These are phyloP conservation scores for Phoma sp. DNA, from an alignment of 2,329 filamentous ascomycete genomes.

Conservation along the genomic window DNA sequence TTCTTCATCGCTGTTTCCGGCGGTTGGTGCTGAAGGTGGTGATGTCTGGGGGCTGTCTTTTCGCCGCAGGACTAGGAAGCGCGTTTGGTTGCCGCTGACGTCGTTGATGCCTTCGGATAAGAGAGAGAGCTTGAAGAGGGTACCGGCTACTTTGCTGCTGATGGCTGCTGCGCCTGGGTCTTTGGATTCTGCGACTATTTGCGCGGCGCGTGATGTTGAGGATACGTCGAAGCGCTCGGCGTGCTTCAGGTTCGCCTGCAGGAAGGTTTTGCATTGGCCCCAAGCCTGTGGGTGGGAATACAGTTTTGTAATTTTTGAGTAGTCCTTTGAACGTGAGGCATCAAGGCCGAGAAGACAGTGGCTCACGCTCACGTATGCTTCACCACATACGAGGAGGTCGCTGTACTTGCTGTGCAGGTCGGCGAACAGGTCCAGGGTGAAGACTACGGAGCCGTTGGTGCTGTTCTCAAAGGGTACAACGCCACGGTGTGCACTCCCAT, in stretches of 20 bases:
- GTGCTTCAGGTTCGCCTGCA: constrained; percentile 72
- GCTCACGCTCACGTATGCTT: constrained; percentile 86
- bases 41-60: constrained; percentile 4
- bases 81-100: constrained; percentile 75
- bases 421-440: constrained; percentile 87
- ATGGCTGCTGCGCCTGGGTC: constrained; percentile 76
- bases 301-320: constrained; percentile 73
- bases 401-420: constrained; percentile 71
- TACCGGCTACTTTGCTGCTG: constrained; percentile 75
- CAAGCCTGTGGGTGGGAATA: constrained; percentile 97
- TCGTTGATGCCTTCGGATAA: constrained; percentile 77
- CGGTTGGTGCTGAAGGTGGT: background rate
- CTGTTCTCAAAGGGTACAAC: constrained; percentile 97
- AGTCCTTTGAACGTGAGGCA: constrained; percentile 33
- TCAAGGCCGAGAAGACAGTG: constrained; percentile 77
- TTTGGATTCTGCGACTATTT: constrained; percentile 71
- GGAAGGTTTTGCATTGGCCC: constrained; percentile 84
- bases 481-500: constrained; percentile 69
- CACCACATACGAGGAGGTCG: constrained; percentile 78
- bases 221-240: constrained; percentile 84
- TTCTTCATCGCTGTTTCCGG: background rate
- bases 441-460: constrained; percentile 89
- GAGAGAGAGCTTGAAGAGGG: constrained; percentile 71
- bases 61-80: constrained; percentile 73
- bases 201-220: constrained; percentile 84